A percentile compares a stretch with the other conserved stretches of the same genome.
Evolutionary conservation across 257 asterid genomes (phyloP).

Genomic region (Solanum appendiculatum): DNA sequence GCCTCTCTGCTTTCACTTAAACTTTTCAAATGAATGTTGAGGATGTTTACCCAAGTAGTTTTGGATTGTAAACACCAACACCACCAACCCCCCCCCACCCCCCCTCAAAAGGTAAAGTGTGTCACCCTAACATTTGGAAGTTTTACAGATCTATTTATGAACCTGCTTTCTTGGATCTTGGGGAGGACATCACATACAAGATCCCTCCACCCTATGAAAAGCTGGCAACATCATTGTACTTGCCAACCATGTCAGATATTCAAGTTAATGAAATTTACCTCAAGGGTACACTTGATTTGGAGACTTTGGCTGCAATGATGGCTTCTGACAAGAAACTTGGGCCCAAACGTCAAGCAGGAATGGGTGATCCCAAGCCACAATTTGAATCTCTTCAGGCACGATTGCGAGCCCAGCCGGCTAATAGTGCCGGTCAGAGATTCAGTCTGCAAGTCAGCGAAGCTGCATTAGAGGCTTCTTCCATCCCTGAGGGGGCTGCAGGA

Average conservation of each 20-base stretch:
- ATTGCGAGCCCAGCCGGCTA: constrained; percentile 45
- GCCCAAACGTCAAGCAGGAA: constrained; percentile 48
- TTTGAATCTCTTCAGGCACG: constrained; percentile 87
- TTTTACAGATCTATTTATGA: constrained; percentile 65
- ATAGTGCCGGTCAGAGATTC: constrained; percentile 47
- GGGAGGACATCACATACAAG: constrained; percentile 84
- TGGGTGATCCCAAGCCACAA: constrained; percentile 67
- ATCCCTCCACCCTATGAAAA: constrained; percentile 90
- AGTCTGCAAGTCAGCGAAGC: constrained; percentile 68
- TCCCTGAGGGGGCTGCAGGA: constrained; percentile 98
- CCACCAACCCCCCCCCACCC: neutral
- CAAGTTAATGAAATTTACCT: constrained; percentile 85
- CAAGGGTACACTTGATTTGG: constrained; percentile 96
- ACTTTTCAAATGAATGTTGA: neutral
- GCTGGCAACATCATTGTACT: constrained; percentile 51
- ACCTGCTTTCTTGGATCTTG: constrained; percentile 83
- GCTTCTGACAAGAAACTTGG: constrained; percentile 58
- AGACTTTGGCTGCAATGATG: constrained; percentile 94
- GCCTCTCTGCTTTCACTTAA: constrained; percentile 1
- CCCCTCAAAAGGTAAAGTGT: neutral
- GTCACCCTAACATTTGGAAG: neutral
- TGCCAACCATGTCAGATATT: constrained; percentile 75
- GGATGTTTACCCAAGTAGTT: neutral
- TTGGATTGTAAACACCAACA: neutral
- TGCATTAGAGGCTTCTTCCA: constrained; percentile 57